Percentiles rank a stretch among this genome's conserved stretches.
These are phyloP conservation scores for Purpureocillium lavendulum DNA, from an alignment of 2,329 filamentous ascomycete genomes.

Conservation along the genomic window DNA sequence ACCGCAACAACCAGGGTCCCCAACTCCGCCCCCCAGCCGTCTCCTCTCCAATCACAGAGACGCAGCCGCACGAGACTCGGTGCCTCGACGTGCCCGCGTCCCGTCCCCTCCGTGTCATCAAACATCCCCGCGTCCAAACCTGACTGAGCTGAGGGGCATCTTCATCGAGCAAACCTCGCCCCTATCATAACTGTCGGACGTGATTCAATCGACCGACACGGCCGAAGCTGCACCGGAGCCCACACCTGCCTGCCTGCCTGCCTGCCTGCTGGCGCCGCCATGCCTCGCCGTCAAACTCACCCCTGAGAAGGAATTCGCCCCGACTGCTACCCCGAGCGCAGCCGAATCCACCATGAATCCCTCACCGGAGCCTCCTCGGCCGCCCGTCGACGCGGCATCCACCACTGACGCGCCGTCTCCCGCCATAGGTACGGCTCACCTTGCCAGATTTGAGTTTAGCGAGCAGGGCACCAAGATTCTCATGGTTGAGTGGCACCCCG, in stretches of 20 bases:
- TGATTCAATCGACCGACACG: background rate
- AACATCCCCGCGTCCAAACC: background rate
- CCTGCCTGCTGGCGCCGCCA: constrained; percentile 3
- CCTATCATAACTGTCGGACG: too few relatives aligned
- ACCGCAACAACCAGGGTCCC: too few relatives aligned
- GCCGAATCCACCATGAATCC: constrained; percentile 14
- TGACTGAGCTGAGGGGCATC: too few relatives aligned
- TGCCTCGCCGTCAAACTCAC: background rate
- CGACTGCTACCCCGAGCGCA: constrained; percentile 6
- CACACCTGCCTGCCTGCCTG: background rate
- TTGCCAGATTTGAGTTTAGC: constrained; percentile 76
- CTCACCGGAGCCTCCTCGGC: constrained; percentile 24
- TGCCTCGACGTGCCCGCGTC: background rate
- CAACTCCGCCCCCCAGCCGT: too few relatives aligned
- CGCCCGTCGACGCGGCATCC: constrained; percentile 9
- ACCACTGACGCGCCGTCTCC: constrained; percentile 3
- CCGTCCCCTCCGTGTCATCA: background rate
- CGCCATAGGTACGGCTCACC: constrained; percentile 23
- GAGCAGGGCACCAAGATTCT: constrained; percentile 85
- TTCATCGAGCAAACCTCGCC: too few relatives aligned
- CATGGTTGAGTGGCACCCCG: constrained; percentile 80
- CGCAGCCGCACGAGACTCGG: too few relatives aligned
- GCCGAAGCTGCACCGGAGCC: background rate
- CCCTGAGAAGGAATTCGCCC: too few relatives aligned
- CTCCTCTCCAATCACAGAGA: constrained; percentile 2